These are phyloP conservation scores for Phytophthora crassamura DNA, from an alignment of 352 stramenopile species.

Conservation along the genomic window DNA sequence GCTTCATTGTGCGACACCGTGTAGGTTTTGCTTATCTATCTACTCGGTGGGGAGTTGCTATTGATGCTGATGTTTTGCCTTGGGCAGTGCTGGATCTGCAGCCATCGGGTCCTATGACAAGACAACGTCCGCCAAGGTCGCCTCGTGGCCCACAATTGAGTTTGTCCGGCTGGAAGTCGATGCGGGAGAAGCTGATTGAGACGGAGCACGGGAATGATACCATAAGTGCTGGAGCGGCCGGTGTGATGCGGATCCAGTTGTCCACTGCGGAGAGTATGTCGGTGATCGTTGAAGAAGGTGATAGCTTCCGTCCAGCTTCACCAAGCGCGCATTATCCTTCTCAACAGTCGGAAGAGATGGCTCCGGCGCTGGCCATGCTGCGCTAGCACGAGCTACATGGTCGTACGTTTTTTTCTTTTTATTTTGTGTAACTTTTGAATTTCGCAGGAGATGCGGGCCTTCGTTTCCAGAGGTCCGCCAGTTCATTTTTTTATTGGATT, in stretches of 20 bases:
- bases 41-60: not conserved
- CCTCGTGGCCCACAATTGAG: constrained; percentile 33
- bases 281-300: constrained; percentile 32
- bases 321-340: constrained; percentile 17
- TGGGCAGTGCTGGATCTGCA: constrained; percentile 8
- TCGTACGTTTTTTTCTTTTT: too few species aligned
- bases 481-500: too few species aligned
- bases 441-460: too few species aligned
- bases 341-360: constrained; percentile 5
- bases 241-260: constrained; percentile 33
- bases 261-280: constrained; percentile 13
- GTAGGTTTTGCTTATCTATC: constrained; percentile 1
- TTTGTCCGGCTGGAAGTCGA: constrained; percentile 41
- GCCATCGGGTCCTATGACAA: not conserved
- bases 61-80: constrained; percentile 1
- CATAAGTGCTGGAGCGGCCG: constrained; percentile 12
- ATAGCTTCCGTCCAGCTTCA: constrained; percentile 24
- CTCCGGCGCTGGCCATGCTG: constrained; percentile 23
- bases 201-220: constrained; percentile 32
- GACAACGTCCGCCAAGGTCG: not conserved
- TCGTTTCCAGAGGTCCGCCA: too few species aligned
- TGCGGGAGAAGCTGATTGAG: constrained; percentile 42
- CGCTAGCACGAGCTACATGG: not conserved
- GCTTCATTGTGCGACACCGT: constrained; percentile 13
- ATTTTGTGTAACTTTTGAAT: too few species aligned